Base-by-base conservation (phyloP, 768 basidiomycete species). In the Gelatoporia subvermispora region DNA sequence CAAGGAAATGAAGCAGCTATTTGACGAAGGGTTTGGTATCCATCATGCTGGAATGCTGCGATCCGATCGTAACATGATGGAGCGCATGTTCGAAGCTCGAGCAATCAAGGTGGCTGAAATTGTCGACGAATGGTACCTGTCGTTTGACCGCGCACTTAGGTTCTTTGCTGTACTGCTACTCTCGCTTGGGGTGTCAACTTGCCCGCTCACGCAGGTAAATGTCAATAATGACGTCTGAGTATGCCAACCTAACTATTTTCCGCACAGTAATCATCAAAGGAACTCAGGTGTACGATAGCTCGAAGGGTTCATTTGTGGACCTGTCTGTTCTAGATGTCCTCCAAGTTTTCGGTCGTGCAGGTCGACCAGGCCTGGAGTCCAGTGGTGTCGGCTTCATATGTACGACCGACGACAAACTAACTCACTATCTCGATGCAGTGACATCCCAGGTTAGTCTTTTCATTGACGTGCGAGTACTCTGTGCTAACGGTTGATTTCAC, bases 121-220 rank as follows among this genome's bases (percentile, higher is more conserved):
- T 23, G 2, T 15, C 23, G 10, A 2, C 15, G 21, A 9, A n/a
- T 24, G 11, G n/a, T 1, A 3, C 10, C 45, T 41, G 35, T 9
- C 44, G 17, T n/a, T 36, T 37, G 25, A 35, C 47, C 55, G n/a
- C 11, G 21, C 40, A n/a, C 22, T 20, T 58, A 96, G 94, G 94
- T 99, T 43, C 73, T 99, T 16, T 96, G 92, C 66, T 99, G 96
- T 72, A 99, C 96, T 2, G 92, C 96, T 4, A 99, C 96, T 2
- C 75, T 99, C 37, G 96, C 96, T 4, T 99, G 96, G 96, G 96
- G 96, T 68, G 96, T 99, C 57, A 99, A 99, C 66, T 72, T 99
- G 53, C 96, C 96, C 28, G 96, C 96, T 16, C 95, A 98, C 68
- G 96, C 96, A 48, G 92, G 89, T 89, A 53, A 53, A 70, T 43